Base-by-base conservation (phyloP, 177 flowering plant species). In the Tripterygium wilfordii region DNA sequence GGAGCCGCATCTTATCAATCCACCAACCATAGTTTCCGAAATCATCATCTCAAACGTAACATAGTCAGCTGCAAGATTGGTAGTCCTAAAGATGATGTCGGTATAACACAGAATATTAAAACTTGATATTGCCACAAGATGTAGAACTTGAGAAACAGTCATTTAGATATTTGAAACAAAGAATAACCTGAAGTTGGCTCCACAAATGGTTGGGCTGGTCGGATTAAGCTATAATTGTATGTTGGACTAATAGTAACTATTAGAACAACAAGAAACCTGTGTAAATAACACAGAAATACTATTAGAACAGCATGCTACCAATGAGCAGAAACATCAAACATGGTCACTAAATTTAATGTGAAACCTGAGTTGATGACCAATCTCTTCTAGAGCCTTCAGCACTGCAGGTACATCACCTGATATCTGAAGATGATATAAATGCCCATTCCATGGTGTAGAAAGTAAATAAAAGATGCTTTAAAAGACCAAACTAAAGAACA, bases 31-130 rank as follows among this genome's bases (percentile, higher is more conserved):
- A 15, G 82, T 26, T 56, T 89, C 95, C 53, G 88, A 60, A 48
- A 89, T 73, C 81, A 75, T 19, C 77, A 83, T 80, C 65, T 80
- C 88, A 53, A 74, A 51, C 13, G 78, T 84, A 24, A 82, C 75
- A 77, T 65, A 72, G 35, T 82, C 88, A 83, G 72, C 92, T 86
- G 95, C 88, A 89, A 76, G 72, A 78, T 67, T 72, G 79, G 68
- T 65, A 57, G 62, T 67, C 87, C 83, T 72, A 78, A 72, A 61
- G 73, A 78, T 76, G 69, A 70, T 68, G 79, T 62, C 49, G 44
- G 65, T 65, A 66, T 69, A 56, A 68, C 56, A 60, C 33, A 63
- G 58, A 58, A 65, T 45, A 75, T 56, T 47, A 64, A 46, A 64
- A 61, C 48, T 56, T 56, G 53, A 62, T 42, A 58, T 20, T 57